These are phyloP conservation scores for Colletotrichum lupini DNA, from an alignment of 2,329 filamentous ascomycete genomes.

Conservation along the genomic window DNA sequence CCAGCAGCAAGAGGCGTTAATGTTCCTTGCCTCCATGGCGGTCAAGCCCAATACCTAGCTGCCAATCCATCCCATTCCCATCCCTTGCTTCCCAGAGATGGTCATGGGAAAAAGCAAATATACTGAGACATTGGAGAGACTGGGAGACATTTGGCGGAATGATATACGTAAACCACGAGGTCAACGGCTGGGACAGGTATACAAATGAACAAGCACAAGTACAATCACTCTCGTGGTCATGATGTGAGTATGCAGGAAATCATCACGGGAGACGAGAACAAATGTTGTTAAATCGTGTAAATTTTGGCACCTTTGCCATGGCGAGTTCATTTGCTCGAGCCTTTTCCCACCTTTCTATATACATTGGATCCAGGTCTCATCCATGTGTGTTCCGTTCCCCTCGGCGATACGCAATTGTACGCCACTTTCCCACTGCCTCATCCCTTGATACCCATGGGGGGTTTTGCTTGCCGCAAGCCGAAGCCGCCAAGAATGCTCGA, in stretches of 20 bases:
- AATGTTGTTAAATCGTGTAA: neutral
- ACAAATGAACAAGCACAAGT: neutral
- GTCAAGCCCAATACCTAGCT: constrained; percentile 7
- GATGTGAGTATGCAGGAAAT: no score
- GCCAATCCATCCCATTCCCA: neutral
- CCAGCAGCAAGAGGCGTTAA: neutral
- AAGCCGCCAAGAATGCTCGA: neutral
- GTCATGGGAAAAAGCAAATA: neutral
- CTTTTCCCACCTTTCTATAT: constrained; percentile 26
- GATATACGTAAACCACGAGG: constrained; percentile 17
- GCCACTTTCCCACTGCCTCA: neutral
- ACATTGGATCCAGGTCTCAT: constrained; percentile 18
- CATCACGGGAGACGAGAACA: neutral
- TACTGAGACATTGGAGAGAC: constrained; percentile 11
- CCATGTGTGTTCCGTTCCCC: neutral
- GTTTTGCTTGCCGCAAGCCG: neutral
- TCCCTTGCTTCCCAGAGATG: neutral
- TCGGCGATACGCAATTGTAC: neutral
- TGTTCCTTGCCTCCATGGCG: constrained; percentile 22
- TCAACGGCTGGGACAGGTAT: constrained; percentile 6
- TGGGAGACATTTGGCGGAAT: constrained; percentile 14
- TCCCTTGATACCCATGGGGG: constrained; percentile 8
- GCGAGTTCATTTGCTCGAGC: constrained; percentile 33
- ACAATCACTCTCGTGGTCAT: neutral
- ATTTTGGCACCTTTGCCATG: constrained; percentile 24